Evolutionary conservation across 345 rosid genomes (phyloP).

Genomic region (Hibiscus tridactylites): DNA sequence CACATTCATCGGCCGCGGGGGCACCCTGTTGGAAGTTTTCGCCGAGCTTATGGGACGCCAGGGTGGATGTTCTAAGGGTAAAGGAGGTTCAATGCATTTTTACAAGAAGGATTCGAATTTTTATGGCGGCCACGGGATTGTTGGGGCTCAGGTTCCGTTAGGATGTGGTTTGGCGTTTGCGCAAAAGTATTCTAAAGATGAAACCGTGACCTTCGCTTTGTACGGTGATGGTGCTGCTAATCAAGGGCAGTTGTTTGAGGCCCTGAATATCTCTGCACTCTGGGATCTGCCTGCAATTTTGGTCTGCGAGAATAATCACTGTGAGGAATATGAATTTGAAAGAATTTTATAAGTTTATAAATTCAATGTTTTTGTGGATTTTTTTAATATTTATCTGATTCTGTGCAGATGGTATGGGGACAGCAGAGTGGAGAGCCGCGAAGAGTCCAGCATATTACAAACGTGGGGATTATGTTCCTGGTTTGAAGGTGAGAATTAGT

Average conservation of each 20-base stretch:
- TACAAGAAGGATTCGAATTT: constrained; percentile 76
- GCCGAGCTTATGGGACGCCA: constrained; percentile 93
- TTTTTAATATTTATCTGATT: not conserved
- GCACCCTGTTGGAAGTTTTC: constrained; percentile 61
- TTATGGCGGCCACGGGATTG: constrained; percentile 95
- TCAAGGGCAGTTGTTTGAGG: constrained; percentile 96
- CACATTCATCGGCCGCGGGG: constrained; percentile 76
- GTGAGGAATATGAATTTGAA: constrained; percentile 25
- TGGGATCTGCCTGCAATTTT: constrained; percentile 54
- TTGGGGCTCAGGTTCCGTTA: constrained; percentile 89
- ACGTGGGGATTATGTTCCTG: constrained; percentile 98
- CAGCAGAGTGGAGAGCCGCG: constrained; percentile 98
- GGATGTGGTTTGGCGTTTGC: constrained; percentile 97
- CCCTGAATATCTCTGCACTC: constrained; percentile 84
- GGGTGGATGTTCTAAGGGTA: constrained; percentile 79
- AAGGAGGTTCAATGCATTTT: constrained; percentile 97
- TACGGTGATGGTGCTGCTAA: constrained; percentile 99
- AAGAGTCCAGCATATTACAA: constrained; percentile 86
- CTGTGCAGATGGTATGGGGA: constrained; percentile 88
- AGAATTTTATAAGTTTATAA: not conserved
- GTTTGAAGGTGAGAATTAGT: constrained; percentile 57
- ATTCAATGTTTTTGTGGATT: constrained; percentile 3
- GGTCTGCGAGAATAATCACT: not conserved
- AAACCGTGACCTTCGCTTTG: constrained; percentile 64
- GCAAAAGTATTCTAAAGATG: constrained; percentile 83